A percentile compares a stretch with the other conserved stretches of the same genome.
Evolutionary conservation across 2,329 filamentous ascomycete genomes (phyloP).

Genomic region (Exophiala sideris): DNA sequence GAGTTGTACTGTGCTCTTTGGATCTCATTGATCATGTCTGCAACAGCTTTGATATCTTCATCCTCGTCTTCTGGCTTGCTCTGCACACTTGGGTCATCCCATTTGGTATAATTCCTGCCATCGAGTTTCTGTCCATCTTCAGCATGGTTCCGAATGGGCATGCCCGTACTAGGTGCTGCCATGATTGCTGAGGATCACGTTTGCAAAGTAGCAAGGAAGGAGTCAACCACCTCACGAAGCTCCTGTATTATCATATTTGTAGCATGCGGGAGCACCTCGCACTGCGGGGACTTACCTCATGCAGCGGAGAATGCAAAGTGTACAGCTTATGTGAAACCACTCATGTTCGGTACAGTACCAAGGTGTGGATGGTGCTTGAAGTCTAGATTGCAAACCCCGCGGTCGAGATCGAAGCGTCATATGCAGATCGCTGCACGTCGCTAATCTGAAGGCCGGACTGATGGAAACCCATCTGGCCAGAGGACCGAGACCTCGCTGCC

Average conservation of each 20-base stretch:
- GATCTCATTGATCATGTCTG: slow-evolving; percentile 46
- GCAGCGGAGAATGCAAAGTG: no score
- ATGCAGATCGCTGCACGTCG: not conserved
- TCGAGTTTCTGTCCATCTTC: slow-evolving; percentile 1
- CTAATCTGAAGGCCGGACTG: no score
- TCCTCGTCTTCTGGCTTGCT: slow-evolving; percentile 37
- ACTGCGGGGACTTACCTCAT: no score
- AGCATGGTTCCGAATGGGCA: not conserved
- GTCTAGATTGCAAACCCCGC: not conserved
- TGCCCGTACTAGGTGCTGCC: no score
- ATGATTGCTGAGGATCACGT: not conserved
- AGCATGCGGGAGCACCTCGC: no score
- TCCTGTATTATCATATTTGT: no score
- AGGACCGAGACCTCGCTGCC: no score
- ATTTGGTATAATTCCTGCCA: slow-evolving; percentile 39
- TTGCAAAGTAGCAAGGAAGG: not conserved
- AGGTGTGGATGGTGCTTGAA: not conserved
- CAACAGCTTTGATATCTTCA: slow-evolving; percentile 45
- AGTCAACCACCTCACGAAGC: no score
- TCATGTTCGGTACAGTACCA: not conserved
- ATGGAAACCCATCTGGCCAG: no score
- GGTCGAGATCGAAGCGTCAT: not conserved
- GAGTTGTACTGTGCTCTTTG: slow-evolving; percentile 46
- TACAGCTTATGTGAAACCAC: no score
- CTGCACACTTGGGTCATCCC: slow-evolving; percentile 33